Conservation (phyloP, 1,139 yeast species). For the Saccharomyces hybrid region DNA sequence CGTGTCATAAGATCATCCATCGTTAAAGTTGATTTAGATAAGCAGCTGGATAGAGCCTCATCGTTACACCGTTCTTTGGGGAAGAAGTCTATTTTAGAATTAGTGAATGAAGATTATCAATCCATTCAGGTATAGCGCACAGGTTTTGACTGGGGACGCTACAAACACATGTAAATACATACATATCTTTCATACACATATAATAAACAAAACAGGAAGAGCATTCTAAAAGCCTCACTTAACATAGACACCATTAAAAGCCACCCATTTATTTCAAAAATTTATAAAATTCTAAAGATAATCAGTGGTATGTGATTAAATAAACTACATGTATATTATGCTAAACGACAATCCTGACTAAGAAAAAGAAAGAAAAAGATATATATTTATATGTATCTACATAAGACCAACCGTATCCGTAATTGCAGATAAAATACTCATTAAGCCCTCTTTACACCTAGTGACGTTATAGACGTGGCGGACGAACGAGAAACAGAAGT, state of each 20-base stretch:
- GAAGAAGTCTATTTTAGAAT: conserved; percentile 21
- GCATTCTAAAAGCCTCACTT: neutral
- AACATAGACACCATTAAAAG: neutral
- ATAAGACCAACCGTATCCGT: neutral
- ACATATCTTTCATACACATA: neutral
- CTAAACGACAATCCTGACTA: neutral
- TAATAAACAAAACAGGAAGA: neutral
- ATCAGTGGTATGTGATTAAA: neutral
- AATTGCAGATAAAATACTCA: neutral
- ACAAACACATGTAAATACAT: neutral
- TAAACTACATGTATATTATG: conserved; percentile 1
- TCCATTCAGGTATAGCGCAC: neutral
- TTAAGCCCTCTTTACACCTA: conserved; percentile 10
- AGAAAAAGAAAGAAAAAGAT: neutral
- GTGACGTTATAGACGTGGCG: conserved; percentile 28
- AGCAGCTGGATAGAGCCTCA: conserved; percentile 46
- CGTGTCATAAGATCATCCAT: conserved; percentile 77
- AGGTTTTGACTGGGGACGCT: neutral
- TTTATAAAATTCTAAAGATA: neutral
- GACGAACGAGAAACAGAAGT: conserved; percentile 28
- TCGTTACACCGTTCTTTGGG: conserved; percentile 39
- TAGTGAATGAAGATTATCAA: neutral
- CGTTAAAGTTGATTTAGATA: conserved; percentile 56
- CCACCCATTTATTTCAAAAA: too few relatives aligned
- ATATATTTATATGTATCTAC: neutral